Conservation (phyloP, 345 rosid genomes). For the Anacardium occidentale region DNA sequence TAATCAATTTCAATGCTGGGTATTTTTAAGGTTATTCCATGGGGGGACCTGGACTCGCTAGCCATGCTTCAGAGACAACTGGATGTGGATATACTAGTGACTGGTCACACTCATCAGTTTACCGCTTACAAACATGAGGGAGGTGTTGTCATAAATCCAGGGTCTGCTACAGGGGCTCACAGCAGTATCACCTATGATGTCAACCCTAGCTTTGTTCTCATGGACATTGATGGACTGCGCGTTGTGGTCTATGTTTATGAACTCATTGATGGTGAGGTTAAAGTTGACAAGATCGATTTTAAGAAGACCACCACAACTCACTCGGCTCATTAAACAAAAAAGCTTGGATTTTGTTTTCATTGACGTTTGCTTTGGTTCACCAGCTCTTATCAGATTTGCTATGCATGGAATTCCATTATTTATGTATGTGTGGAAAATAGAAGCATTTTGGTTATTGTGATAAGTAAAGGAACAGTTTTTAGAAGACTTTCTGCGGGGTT, state of each 20-base stretch:
- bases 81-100: slow-evolving; percentile 91
- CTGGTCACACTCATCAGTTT: slow-evolving; percentile 97
- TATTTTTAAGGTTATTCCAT: slow-evolving; percentile 71
- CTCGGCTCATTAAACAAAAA: slow-evolving; percentile 44
- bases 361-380: not conserved
- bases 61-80: slow-evolving; percentile 96
- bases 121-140: slow-evolving; percentile 97
- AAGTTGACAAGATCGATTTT: slow-evolving; percentile 95
- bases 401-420: not conserved
- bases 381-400: not conserved
- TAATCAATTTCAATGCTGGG: not conserved
- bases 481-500: not conserved
- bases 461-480: not conserved
- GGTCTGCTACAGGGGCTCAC: slow-evolving; percentile 91
- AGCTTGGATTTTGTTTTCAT: not conserved
- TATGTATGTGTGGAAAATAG: not conserved
- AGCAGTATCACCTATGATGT: slow-evolving; percentile 87
- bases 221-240: slow-evolving; percentile 92
- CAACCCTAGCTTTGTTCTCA: slow-evolving; percentile 91
- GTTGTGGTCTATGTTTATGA: slow-evolving; percentile 94
- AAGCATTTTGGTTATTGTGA: slow-evolving; percentile 15
- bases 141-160: slow-evolving; percentile 93
- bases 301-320: slow-evolving; percentile 65
- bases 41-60: slow-evolving; percentile 95
- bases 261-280: slow-evolving; percentile 91